phyloP scores from a whole-genome alignment of 108 stramenopile species.

The Cyclotella choctawhatcheeana region DNA sequence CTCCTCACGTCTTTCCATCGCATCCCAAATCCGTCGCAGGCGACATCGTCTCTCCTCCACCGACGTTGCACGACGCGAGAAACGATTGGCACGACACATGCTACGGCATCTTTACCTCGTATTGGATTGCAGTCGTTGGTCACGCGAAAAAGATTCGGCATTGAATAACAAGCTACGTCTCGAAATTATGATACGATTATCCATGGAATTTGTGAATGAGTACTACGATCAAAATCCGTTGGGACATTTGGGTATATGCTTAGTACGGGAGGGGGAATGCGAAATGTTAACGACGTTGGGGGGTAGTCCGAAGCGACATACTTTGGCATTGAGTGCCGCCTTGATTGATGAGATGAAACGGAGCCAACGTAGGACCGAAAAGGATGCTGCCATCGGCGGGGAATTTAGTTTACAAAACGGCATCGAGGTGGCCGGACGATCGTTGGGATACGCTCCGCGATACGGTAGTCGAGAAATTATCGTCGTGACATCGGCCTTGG shows the following conservation, averaged over 20 bases:
- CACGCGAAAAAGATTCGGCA: slow-evolving; percentile 74
- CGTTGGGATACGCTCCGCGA: slow-evolving; percentile 80
- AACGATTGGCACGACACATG: slow-evolving; percentile 85
- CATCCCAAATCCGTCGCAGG: slow-evolving; percentile 70
- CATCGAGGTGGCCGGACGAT: slow-evolving; percentile 87
- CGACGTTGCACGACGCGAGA: slow-evolving; percentile 67
- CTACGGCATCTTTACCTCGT: slow-evolving; percentile 83
- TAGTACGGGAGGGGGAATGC: slow-evolving; percentile 78
- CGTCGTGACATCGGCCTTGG: slow-evolving; percentile 69
- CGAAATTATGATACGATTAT: slow-evolving; percentile 57
- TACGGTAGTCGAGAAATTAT: slow-evolving; percentile 87
- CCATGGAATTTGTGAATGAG: slow-evolving; percentile 72
- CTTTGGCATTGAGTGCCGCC: slow-evolving; percentile 63
- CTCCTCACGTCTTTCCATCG: slow-evolving; percentile 50
- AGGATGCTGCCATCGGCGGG: slow-evolving; percentile 57
- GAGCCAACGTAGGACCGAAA: slow-evolving; percentile 3
- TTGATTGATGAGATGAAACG: slow-evolving; percentile 51
- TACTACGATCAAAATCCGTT: slow-evolving; percentile 90
- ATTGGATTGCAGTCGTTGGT: slow-evolving; percentile 76
- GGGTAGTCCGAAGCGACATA: slow-evolving; percentile 67
- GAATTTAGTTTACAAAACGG: slow-evolving; percentile 89
- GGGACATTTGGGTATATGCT: slow-evolving; percentile 78
- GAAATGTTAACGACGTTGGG: slow-evolving; percentile 78
- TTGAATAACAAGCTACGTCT: slow-evolving; percentile 70
- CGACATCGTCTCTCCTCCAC: slow-evolving; percentile 77